Evolutionary conservation across 2,329 filamentous ascomycete species (phyloP), one percentile per base, ranked within the genome.

Genomic region (Aspergillus phoenicis): DNA sequence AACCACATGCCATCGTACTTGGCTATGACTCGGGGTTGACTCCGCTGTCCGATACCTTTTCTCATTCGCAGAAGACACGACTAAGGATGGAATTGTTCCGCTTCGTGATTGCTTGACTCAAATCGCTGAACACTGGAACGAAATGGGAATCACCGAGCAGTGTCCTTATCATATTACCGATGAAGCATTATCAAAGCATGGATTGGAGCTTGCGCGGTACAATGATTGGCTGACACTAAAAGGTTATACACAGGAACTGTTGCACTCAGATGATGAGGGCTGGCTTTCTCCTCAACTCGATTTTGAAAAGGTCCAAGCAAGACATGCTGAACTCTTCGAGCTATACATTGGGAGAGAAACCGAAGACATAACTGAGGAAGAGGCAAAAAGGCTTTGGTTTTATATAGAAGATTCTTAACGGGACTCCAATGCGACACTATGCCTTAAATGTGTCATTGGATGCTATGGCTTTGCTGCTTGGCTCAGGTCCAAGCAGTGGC

Each of bases 211-310:
- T 55, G 20, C 56, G 20, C 15, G 20, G 47, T 64, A 65, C 33
- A 60, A 49, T 22, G 61, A 65, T 51, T 65, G 61, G 64, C 59
- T 63, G 1, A 58, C 36, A 33, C 38, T 67, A 5, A 60, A 62
- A 38, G 39, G 38, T 11, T 64, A 66, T 38, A 65, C 65, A 3
- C 65, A 66, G 49, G 60, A 65, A 28, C 8, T 65, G 36, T 47
- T 69, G 33, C 58, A 61, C 11, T 36, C 64, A 22, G 62, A 69
- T 63, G 62, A 62, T 20, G 64, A 66, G 7, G 65, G 67, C 8
- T 66, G 66, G 65, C 22, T 69, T 13, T 38, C 61, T 3, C 66
- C 65, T 4, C 61, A 63, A 8, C 61, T 63, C 53, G 62, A 69
- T 43, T 65, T 68, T 58, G 54, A 59, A 5, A 58, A 62, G 30